Base-by-base conservation (phyloP, 148 eudicot genomes). In the Camellia japonica region DNA sequence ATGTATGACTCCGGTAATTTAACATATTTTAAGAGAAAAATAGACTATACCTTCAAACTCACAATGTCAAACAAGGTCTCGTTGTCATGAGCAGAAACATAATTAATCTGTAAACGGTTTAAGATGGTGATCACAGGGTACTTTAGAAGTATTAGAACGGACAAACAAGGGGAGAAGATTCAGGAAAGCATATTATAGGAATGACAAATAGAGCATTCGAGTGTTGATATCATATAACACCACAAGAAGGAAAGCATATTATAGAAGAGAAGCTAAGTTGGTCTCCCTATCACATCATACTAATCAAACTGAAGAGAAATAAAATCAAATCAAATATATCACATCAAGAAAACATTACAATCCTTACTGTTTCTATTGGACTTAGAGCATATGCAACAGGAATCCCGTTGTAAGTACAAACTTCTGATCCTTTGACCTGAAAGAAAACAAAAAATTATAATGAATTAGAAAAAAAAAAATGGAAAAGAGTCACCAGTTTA, bases 41-140 rank as follows among this genome's bases (percentile, higher is more conserved):
- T 6, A 79, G 71, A 72, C 44, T 14, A 41, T 89, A 97, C 99
- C 99, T 97, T 97, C 82, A 97, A 90, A 83, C 91, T 90, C 81
- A 94, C 80, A 46, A 93, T 88, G 85, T 97, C 99, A 81, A 97
- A 97, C 69, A 97, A 90, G 64, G 99, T 97, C 85, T 94, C 93
- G 71, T 94, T 97, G 87, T 97, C 99, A 88, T 97, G 98, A 87
- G 99, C 99, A 56, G 99, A 97, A 64, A 88, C 95, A 85, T 97
- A 97, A 83, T 97, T 97, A 72, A 96, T 83, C 99, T 93, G 87
- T 80, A 80, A 74, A 89, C 83, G 5, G 60, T 18, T 6, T 23
- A 60, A 43, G 11, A 78, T 56, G 42, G 15, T 61, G 13, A 54
- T 41, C 61, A 58, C 8, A 20, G 20, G 42, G 3, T 60, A 10